These are phyloP conservation scores for Isabelozyma heimii DNA, from an alignment of 805 yeast species.

Conservation along the genomic window DNA sequence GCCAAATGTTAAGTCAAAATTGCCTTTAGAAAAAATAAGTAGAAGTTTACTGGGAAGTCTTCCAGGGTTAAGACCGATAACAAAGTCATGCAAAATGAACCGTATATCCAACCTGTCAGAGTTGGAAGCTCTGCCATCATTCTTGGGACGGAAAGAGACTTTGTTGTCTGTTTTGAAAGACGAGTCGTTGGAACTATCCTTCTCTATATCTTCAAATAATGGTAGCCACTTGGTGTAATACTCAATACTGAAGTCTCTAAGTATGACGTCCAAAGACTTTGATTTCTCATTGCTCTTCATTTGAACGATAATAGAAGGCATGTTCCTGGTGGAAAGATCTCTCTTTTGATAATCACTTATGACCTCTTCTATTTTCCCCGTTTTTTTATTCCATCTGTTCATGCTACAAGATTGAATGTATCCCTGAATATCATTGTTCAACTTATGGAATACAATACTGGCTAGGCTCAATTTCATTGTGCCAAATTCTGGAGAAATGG, in stretches of 20 bases:
- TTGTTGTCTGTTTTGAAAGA: conserved; percentile 9
- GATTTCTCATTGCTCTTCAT: conserved; percentile 22
- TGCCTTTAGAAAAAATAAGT: conserved; percentile 53
- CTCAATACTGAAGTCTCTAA: conserved; percentile 49
- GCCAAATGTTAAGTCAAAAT: conserved; percentile 43
- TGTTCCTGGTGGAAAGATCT: neutral
- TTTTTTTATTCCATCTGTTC: conserved; percentile 7
- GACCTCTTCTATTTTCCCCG: conserved; percentile 11
- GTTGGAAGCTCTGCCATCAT: conserved; percentile 3
- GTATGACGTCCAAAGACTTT: conserved; percentile 36
- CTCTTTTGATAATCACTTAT: conserved; percentile 18
- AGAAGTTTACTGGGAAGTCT: conserved; percentile 53
- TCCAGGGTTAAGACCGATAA: conserved; percentile 64
- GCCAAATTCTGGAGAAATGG: conserved; percentile 24
- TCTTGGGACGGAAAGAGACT: conserved; percentile 2
- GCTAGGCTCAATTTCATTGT: conserved; percentile 12
- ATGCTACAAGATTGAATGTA: conserved; percentile 14
- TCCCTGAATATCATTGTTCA: conserved; percentile 21
- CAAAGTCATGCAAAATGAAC: conserved; percentile 47
- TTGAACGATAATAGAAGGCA: conserved; percentile 23
- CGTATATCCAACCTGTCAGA: conserved; percentile 23
- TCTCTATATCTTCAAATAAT: conserved; percentile 28
- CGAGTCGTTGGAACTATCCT: conserved; percentile 2
- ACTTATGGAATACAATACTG: conserved; percentile 15
- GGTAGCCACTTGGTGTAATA: conserved; percentile 62